phyloP scores from a whole-genome alignment of 2,329 filamentous ascomycete species.

The Xylariales sp. region DNA sequence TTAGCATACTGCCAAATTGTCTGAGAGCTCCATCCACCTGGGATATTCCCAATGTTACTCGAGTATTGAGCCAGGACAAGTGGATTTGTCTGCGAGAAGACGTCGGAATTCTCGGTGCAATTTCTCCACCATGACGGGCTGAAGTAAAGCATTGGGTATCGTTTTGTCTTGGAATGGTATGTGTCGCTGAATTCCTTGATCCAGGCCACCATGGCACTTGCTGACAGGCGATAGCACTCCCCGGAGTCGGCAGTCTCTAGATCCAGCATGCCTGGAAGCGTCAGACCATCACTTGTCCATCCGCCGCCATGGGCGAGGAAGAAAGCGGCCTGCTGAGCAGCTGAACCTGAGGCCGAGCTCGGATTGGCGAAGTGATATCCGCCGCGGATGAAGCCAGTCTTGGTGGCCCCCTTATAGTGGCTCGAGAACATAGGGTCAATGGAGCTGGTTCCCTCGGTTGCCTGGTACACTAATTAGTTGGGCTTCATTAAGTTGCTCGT shows the following conservation, averaged over 20 bases:
- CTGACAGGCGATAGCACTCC: slow-evolving; percentile 41
- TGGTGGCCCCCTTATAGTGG: slow-evolving; percentile 46
- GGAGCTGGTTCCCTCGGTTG: slow-evolving; percentile 47
- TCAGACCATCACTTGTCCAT: slow-evolving; percentile 49
- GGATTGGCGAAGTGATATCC: slow-evolving; percentile 54
- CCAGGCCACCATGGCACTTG: slow-evolving; percentile 45
- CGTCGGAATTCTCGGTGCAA: slow-evolving; percentile 46
- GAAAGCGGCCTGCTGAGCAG: slow-evolving; percentile 43
- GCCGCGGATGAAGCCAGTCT: slow-evolving; percentile 48
- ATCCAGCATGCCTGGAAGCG: slow-evolving; percentile 54
- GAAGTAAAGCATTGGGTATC: slow-evolving; percentile 50
- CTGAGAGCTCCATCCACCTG: slow-evolving; percentile 47
- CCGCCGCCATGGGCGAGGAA: slow-evolving; percentile 50
- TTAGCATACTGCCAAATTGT: slow-evolving; percentile 53
- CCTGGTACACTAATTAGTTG: slow-evolving; percentile 26
- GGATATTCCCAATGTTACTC: slow-evolving; percentile 37
- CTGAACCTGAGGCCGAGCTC: slow-evolving; percentile 27
- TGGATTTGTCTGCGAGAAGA: slow-evolving; percentile 41
- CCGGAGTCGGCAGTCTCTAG: slow-evolving; percentile 40
- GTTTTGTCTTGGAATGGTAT: slow-evolving; percentile 40
- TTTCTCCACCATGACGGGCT: slow-evolving; percentile 48
- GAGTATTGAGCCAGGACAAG: slow-evolving; percentile 43
- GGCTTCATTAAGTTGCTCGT: neutral
- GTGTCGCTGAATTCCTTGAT: slow-evolving; percentile 47
- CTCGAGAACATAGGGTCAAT: slow-evolving; percentile 39